phyloP scores from a whole-genome alignment of 148 eudicot species.

The Dysphania ambrosioides region DNA sequence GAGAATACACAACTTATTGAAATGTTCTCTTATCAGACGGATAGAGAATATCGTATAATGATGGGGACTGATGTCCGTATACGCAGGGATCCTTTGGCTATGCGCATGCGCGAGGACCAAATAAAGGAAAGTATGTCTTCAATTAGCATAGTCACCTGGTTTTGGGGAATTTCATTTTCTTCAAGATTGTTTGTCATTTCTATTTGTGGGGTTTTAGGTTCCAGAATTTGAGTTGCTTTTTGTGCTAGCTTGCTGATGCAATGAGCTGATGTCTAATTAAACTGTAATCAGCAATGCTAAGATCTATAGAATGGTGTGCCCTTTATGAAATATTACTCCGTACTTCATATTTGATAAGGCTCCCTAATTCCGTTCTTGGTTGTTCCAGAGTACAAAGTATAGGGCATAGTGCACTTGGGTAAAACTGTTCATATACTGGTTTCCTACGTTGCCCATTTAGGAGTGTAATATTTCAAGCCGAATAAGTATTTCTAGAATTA shows the following conservation, averaged over 20 bases:
- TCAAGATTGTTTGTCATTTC: conserved; percentile 5
- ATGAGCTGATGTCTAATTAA: not conserved
- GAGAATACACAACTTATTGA: conserved; percentile 87
- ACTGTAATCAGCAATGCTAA: not conserved
- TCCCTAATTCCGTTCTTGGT: not conserved
- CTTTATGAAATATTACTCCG: not conserved
- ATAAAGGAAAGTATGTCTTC: conserved; percentile 80
- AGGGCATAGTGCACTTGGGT: not conserved
- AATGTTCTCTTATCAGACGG: conserved; percentile 87
- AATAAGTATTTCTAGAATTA: not conserved
- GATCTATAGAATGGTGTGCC: not conserved
- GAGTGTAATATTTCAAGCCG: not conserved
- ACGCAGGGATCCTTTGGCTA: conserved; percentile 89
- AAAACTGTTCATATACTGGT: not conserved
- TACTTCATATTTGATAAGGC: not conserved
- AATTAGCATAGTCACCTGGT: not conserved
- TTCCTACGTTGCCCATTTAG: not conserved
- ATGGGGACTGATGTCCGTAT: conserved; percentile 91
- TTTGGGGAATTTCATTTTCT: conserved; percentile 8
- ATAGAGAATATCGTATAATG: conserved; percentile 92
- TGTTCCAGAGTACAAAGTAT: not conserved
- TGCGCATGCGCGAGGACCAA: conserved; percentile 96
- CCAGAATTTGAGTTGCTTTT: not conserved
- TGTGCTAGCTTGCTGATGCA: not conserved
- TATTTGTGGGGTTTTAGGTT: not conserved